Percentiles rank a stretch among this genome's conserved stretches.
Evolutionary conservation across 495 filamentous ascomycete species (phyloP).

Genomic region (Talaromyces stipitatus): DNA sequence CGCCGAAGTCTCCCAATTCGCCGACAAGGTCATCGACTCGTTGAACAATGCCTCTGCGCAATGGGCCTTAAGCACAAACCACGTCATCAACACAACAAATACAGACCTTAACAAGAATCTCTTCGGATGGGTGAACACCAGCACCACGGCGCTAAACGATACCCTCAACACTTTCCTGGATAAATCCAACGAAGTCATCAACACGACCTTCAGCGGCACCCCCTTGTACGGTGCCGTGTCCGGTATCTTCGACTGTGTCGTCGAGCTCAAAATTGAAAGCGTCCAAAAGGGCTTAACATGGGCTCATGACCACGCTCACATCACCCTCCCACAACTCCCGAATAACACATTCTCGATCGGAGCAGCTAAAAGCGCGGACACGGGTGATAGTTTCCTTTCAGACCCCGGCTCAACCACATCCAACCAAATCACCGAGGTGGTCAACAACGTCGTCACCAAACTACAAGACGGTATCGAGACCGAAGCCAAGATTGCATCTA

Average conservation of each 20-base stretch:
- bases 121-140: slow-evolving; percentile 79
- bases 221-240: slow-evolving; percentile 63
- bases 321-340: slow-evolving; percentile 69
- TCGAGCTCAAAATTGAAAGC: slow-evolving; percentile 65
- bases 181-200: slow-evolving; percentile 61
- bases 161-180: slow-evolving; percentile 79
- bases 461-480: slow-evolving; percentile 57
- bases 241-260: slow-evolving; percentile 66
- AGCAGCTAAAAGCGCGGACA: slow-evolving; percentile 52
- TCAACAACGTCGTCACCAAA: slow-evolving; percentile 54
- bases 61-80: slow-evolving; percentile 75
- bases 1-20: slow-evolving; percentile 70
- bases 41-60: slow-evolving; percentile 64
- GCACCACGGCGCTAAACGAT: slow-evolving; percentile 70
- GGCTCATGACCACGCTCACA: slow-evolving; percentile 77
- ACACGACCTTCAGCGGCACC: slow-evolving; percentile 72
- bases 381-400: slow-evolving; percentile 65
- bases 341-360: slow-evolving; percentile 81
- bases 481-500: slow-evolving; percentile 69
- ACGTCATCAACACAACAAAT: slow-evolving; percentile 58
- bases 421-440: slow-evolving; percentile 72
- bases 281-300: slow-evolving; percentile 83
- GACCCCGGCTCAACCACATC: slow-evolving; percentile 58
- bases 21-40: slow-evolving; percentile 64
- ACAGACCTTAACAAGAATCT: slow-evolving; percentile 72